A percentile compares a stretch with the other conserved stretches of the same genome.
Conservation (phyloP, 2,329 filamentous ascomycete species). For the Aspergillus ochraceus region DNA sequence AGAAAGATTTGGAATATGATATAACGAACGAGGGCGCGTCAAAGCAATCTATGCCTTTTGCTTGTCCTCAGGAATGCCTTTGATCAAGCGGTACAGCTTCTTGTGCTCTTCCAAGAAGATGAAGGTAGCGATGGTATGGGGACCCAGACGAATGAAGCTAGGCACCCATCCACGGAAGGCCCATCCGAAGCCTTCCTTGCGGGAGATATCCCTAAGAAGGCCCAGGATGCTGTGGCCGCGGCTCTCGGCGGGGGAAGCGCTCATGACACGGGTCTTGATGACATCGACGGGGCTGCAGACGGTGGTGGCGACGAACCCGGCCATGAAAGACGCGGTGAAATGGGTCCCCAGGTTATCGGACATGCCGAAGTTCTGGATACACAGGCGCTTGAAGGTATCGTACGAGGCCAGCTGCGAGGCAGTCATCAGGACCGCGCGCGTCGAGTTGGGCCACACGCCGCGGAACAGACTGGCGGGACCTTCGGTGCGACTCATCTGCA, state of each 20-base stretch:
- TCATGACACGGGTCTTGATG: conserved; percentile 68
- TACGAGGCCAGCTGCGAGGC: conserved; percentile 64
- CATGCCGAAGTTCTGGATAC: conserved; percentile 54
- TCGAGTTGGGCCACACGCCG: conserved; percentile 66
- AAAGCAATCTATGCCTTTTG: conserved; percentile 43
- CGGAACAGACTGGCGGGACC: conserved; percentile 75
- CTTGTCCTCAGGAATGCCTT: conserved; percentile 48
- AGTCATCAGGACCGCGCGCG: conserved; percentile 65
- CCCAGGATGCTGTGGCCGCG: conserved; percentile 47
- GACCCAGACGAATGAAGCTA: conserved; percentile 65
- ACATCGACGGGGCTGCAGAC: conserved; percentile 68
- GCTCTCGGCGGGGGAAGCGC: conserved; percentile 45
- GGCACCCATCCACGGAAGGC: conserved; percentile 68
- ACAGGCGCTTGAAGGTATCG: conserved; percentile 61
- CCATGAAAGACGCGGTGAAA: conserved; percentile 61
- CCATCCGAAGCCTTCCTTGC: conserved; percentile 61
- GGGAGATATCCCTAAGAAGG: conserved; percentile 55
- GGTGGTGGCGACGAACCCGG: conserved; percentile 66
- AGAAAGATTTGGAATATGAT: not conserved
- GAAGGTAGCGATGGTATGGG: conserved; percentile 67
- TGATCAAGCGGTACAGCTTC: conserved; percentile 56
- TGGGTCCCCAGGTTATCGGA: conserved; percentile 60
- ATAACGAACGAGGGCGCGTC: not conserved
- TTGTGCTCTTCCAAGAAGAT: conserved; percentile 69
- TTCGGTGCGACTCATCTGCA: conserved; percentile 84